A percentile compares a stretch with the other conserved stretches of the same genome.
Evolutionary conservation across 192 early-diverging fungal species (phyloP).

Genomic region (Entomortierella chlamydospora): DNA sequence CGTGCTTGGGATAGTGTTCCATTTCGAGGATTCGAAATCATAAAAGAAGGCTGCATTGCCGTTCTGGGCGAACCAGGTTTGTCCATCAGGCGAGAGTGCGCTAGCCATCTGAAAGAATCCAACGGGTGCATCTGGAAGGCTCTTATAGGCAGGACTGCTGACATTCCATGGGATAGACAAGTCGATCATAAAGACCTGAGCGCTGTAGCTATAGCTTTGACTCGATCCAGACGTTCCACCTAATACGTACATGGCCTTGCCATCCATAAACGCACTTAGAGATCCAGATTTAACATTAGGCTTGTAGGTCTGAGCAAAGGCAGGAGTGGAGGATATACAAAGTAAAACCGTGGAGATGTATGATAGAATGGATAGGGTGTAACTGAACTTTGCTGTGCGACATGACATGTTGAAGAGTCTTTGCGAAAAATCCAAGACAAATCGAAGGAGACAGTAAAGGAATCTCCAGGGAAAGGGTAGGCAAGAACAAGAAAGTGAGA

Average conservation of each 20-base stretch:
- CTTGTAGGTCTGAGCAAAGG: background rate
- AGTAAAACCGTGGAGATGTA: background rate
- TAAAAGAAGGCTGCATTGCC: constrained; percentile 1
- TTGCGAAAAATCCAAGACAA: no score
- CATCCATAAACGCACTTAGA: background rate
- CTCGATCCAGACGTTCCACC: background rate
- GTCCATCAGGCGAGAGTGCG: background rate
- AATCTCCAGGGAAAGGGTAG: no score
- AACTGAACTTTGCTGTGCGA: no score
- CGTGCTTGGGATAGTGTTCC: background rate
- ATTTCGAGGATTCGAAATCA: background rate
- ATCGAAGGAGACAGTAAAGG: no score
- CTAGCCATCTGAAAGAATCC: background rate
- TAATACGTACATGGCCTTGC: background rate
- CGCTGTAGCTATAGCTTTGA: background rate
- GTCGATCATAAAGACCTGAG: constrained; percentile 1
- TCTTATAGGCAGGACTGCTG: constrained; percentile 1
- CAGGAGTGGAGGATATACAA: constrained; percentile 2
- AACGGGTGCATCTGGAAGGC: background rate
- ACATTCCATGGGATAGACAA: constrained; percentile 2
- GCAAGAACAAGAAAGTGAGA: no score
- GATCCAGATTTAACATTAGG: background rate
- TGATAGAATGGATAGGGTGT: background rate
- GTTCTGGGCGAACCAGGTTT: background rate
- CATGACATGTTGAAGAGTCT: no score